phyloP scores from a whole-genome alignment of 139 green algal species.

The Chlorella sp. region DNA sequence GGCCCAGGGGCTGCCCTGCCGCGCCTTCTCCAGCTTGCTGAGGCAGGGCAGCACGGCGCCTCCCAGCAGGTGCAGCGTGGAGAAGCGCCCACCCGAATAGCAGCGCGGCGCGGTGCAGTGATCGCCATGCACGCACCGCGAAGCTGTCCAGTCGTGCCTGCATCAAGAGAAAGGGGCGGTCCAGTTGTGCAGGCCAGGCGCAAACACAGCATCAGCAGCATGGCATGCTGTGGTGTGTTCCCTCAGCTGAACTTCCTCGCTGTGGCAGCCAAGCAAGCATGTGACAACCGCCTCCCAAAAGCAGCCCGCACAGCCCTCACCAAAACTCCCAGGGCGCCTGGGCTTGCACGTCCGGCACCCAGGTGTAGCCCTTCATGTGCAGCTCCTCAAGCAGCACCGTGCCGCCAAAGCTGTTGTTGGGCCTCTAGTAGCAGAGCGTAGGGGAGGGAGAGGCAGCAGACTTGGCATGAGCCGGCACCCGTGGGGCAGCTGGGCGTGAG shows the following conservation, averaged over 20 bases:
- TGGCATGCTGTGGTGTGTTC: too few relatives aligned
- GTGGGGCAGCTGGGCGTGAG: too few relatives aligned
- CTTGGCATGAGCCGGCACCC: too few relatives aligned
- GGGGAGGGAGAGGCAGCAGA: too few relatives aligned
- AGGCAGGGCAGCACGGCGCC: conserved; percentile 6
- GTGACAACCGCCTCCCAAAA: too few relatives aligned
- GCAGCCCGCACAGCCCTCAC: too few relatives aligned
- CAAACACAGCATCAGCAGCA: too few relatives aligned
- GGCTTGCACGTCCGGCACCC: not conserved
- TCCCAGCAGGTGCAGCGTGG: not conserved
- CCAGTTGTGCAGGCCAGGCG: too few relatives aligned
- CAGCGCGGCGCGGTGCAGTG: not conserved
- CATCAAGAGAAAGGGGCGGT: too few relatives aligned
- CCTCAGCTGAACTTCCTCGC: too few relatives aligned
- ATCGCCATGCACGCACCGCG: not conserved
- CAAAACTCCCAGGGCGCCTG: not conserved
- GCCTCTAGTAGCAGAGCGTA: not conserved
- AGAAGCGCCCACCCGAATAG: not conserved
- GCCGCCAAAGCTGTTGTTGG: not conserved
- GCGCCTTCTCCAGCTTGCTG: not conserved
- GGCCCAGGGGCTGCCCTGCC: not conserved
- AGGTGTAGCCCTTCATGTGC: not conserved
- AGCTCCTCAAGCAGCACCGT: not conserved
- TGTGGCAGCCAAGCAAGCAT: too few relatives aligned
- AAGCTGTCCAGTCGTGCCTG: not conserved